These are phyloP conservation scores for Fusarium bulbicola DNA, from an alignment of 2,329 filamentous ascomycete genomes.

Conservation along the genomic window DNA sequence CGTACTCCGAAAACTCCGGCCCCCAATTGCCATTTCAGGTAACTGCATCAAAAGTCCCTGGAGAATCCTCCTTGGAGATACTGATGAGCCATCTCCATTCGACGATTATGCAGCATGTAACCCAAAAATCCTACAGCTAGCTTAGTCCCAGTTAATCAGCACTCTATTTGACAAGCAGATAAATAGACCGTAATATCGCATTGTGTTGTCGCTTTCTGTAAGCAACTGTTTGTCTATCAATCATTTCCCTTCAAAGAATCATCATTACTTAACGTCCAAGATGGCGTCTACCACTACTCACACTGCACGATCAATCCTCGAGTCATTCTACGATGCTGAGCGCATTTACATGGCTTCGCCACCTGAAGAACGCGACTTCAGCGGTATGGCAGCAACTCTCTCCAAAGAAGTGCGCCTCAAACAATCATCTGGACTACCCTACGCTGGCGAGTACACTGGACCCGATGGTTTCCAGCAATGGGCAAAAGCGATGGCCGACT, in stretches of 20 bases:
- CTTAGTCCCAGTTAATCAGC: conserved; percentile 2
- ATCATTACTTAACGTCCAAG: background rate
- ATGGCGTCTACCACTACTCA: conserved; percentile 9
- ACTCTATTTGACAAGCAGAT: background rate
- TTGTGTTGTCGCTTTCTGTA: background rate
- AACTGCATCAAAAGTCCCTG: conserved; percentile 9
- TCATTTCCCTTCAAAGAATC: background rate
- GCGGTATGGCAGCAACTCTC: conserved; percentile 42
- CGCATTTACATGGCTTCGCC: conserved; percentile 46
- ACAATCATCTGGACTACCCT: conserved; percentile 48
- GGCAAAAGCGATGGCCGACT: conserved; percentile 42
- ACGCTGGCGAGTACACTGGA: conserved; percentile 45
- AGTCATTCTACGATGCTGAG: conserved; percentile 49
- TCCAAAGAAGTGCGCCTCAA: conserved; percentile 40
- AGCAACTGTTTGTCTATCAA: background rate
- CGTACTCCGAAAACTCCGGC: conserved; percentile 27
- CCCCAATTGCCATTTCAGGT: conserved; percentile 5
- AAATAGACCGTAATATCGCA: background rate
- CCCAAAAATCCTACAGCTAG: background rate
- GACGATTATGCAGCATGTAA: background rate
- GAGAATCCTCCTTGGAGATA: conserved; percentile 20
- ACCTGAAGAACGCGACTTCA: conserved; percentile 44
- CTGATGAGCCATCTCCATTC: background rate
- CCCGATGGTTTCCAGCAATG: conserved; percentile 46
- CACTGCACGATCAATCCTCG: conserved; percentile 42